These are phyloP conservation scores for Populus hybrid DNA, from an alignment of 441 rosid species.

Conservation along the genomic window DNA sequence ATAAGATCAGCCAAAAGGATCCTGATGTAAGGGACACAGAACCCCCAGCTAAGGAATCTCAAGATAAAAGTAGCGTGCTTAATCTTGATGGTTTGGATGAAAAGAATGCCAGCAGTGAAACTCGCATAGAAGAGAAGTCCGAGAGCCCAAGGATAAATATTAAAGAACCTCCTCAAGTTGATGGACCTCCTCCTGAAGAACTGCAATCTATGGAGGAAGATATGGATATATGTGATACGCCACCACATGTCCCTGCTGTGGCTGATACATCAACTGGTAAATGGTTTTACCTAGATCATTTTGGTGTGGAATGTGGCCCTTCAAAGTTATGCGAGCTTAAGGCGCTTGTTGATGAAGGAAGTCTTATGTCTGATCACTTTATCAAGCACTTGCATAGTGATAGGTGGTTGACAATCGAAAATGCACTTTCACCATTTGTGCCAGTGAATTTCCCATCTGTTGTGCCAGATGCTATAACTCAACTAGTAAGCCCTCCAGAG, in stretches of 20 bases:
- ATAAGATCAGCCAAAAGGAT: slow-evolving; percentile 52
- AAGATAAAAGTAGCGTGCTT: slow-evolving; percentile 38
- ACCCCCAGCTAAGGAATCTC: slow-evolving; percentile 52
- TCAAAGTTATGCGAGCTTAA: slow-evolving; percentile 79
- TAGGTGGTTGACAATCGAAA: slow-evolving; percentile 97
- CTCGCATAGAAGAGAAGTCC: slow-evolving; percentile 50
- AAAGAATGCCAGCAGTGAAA: slow-evolving; percentile 41
- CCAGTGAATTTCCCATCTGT: slow-evolving; percentile 56
- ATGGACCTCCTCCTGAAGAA: slow-evolving; percentile 62
- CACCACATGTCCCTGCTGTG: slow-evolving; percentile 74
- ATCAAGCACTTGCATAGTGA: slow-evolving; percentile 77
- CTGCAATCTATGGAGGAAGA: slow-evolving; percentile 98
- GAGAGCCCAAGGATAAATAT: slow-evolving; percentile 39
- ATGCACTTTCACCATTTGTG: slow-evolving; percentile 86
- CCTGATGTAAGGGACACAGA: slow-evolving; percentile 43
- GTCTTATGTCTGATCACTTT: slow-evolving; percentile 85
- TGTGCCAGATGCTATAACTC: slow-evolving; percentile 72
- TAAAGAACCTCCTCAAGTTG: slow-evolving; percentile 46
- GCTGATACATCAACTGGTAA: slow-evolving; percentile 66
- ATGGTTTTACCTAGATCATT: slow-evolving; percentile 95
- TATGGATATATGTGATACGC: slow-evolving; percentile 99
- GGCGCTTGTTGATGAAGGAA: slow-evolving; percentile 75
- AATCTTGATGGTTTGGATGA: slow-evolving; percentile 40
- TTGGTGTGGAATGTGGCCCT: slow-evolving; percentile 88
- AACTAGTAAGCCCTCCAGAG: slow-evolving; percentile 88